These are phyloP conservation scores for Takakia lepidozioides DNA, from an alignment of 225 moss, liverwort and hornwort genomes.

Conservation along the genomic window DNA sequence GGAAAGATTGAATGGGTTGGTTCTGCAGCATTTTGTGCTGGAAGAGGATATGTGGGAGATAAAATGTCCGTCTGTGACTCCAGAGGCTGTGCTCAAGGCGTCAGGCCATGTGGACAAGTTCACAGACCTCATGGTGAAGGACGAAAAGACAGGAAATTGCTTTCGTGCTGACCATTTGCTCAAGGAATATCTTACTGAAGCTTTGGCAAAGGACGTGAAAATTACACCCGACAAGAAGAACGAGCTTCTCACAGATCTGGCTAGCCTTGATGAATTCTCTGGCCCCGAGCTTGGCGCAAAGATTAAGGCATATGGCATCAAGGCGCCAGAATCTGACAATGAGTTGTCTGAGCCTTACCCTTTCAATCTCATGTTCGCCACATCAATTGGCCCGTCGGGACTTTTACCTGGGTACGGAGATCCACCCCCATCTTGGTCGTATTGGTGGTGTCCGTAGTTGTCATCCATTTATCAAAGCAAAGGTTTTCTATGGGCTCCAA, in stretches of 20 bases:
- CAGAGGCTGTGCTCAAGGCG: constrained; percentile 79
- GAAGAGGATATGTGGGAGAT: constrained; percentile 96
- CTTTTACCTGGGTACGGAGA: constrained; percentile 54
- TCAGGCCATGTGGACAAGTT: constrained; percentile 98
- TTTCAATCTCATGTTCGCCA: constrained; percentile 96
- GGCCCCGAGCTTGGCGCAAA: constrained; percentile 76
- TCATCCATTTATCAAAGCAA: too few relatives aligned
- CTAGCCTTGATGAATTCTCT: constrained; percentile 74
- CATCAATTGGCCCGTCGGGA: constrained; percentile 87
- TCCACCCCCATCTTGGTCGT: too few relatives aligned
- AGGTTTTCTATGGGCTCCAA: too few relatives aligned
- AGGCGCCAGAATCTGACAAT: constrained; percentile 75
- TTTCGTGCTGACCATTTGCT: constrained; percentile 84
- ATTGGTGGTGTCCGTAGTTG: too few relatives aligned
- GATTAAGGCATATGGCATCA: constrained; percentile 66
- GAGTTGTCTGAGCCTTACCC: constrained; percentile 84
- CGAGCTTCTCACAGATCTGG: constrained; percentile 54
- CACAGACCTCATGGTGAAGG: constrained; percentile 97
- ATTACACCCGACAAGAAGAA: constrained; percentile 33
- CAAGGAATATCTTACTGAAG: constrained; percentile 55
- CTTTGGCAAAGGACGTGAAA: constrained; percentile 55
- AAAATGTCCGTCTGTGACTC: constrained; percentile 85
- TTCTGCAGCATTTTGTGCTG: constrained; percentile 69
- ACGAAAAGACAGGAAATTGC: constrained; percentile 62
- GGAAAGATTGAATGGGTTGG: too few relatives aligned